Base-by-base conservation (phyloP, 2,329 filamentous ascomycete species). In the Graphilbum fragrans region DNA sequence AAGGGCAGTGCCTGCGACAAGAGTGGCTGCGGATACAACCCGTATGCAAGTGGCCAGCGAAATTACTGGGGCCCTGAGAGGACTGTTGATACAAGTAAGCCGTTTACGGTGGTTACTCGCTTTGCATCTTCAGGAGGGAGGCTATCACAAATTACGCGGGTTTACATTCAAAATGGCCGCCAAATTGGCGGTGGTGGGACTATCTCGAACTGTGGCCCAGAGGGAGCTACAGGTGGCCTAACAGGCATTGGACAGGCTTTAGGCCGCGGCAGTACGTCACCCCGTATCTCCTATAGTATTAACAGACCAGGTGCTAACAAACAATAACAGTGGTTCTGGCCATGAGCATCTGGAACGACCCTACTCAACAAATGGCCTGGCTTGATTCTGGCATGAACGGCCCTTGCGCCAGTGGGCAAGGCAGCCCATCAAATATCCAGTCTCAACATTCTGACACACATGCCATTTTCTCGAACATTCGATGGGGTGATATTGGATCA, bases 401-500 rank as follows among this genome's bases (percentile, higher is more conserved):
- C 1, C 69, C 69, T 31, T 79, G 74, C 55, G 64, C 64, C 50
- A 61, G 59, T 4, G 70, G 65, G 0, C 68, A 72, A 49, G 74
- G 74, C 1, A 60, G 65, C 44, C 73, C 74, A 0, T 54, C 56
- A 31, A 56, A 62, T 14, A 71, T 78, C 42, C 45, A 62, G 41
- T 55, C 59, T 37, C 53, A 69, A 14, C 58, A 69, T 49, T 65
- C 69, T 1, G 58, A 60, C 38, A 67, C 73, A 1, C 60, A 60
- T 14, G 69, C 78, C 4, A 66, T 59, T 1, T 78, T 74, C 51
- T 69, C 65, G 46, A 68, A 76, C 50, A 69, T 79, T 49, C 67
- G 66, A 50, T 74, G 71, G 64, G 74, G 74, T n/a, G 71, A 78
- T 48, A 70, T 79, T 50, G 71, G 66, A 5, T 71, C 69, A 17